phyloP scores from a whole-genome alignment of 768 basidiomycete genomes.

The Lentinula sp. region DNA sequence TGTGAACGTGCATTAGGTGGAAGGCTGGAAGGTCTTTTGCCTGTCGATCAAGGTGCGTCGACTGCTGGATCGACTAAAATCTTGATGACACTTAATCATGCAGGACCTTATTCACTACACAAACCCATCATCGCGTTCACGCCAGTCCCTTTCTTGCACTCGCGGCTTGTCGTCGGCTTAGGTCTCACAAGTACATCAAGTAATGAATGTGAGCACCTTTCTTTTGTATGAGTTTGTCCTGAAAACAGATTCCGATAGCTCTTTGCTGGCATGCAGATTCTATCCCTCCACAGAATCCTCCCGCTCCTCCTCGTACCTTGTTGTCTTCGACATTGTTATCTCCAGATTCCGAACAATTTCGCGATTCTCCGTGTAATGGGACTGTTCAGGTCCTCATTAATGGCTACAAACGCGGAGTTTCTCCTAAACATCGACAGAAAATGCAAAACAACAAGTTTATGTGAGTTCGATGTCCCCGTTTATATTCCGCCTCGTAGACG shows the following conservation, averaged over 20 bases:
- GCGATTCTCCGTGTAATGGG: not conserved
- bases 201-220: conserved; percentile 55
- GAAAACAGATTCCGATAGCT: conserved; percentile 32
- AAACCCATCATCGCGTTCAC: conserved; percentile 57
- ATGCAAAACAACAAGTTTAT: conserved; percentile 5
- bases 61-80: too few species aligned
- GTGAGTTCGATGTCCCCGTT: not conserved
- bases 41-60: not conserved
- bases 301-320: conserved; percentile 18
- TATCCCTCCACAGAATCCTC: too few species aligned
- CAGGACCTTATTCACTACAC: conserved; percentile 22
- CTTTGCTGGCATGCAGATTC: conserved; percentile 59
- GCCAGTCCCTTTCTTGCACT: conserved; percentile 51
- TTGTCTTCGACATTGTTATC: not conserved
- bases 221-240: not conserved
- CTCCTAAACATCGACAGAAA: conserved; percentile 62
- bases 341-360: not conserved
- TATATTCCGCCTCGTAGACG: too few species aligned
- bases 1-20: conserved; percentile 64
- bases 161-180: conserved; percentile 24
- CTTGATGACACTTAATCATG: too few species aligned
- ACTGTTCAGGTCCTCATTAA: conserved; percentile 67
- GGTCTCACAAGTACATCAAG: conserved; percentile 36
- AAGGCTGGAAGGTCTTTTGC: conserved; percentile 37
- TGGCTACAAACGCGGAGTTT: conserved; percentile 72